Evolutionary conservation across 148 eudicot species (phyloP).

Genomic region (Cornus controversa): DNA sequence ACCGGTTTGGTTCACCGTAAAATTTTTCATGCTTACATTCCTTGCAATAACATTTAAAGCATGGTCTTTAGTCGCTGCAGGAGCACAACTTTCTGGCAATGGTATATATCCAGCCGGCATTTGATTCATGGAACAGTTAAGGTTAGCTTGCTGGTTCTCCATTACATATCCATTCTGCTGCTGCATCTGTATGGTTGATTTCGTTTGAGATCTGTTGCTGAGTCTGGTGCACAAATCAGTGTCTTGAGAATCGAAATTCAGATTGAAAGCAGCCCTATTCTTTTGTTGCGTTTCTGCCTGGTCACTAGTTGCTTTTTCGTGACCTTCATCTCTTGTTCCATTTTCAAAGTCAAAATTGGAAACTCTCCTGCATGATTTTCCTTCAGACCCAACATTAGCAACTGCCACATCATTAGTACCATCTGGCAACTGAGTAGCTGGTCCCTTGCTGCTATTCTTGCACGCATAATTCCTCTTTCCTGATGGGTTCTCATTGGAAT

Average conservation of each 20-base stretch:
- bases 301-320: slow-evolving; percentile 9
- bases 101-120: slow-evolving; percentile 12
- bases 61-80: slow-evolving; percentile 23
- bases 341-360: slow-evolving; percentile 46
- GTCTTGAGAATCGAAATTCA: slow-evolving; percentile 27
- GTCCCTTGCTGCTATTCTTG: slow-evolving; percentile 25
- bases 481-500: slow-evolving; percentile 22
- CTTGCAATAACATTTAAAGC: slow-evolving; percentile 35
- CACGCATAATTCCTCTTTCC: slow-evolving; percentile 61
- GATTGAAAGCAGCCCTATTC: slow-evolving; percentile 12
- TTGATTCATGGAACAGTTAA: slow-evolving; percentile 12
- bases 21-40: slow-evolving; percentile 23
- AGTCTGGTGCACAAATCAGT: slow-evolving; percentile 7
- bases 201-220: slow-evolving; percentile 2
- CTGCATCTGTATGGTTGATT: background rate
- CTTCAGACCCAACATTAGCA: slow-evolving; percentile 15
- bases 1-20: background rate
- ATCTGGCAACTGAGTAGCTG: slow-evolving; percentile 11
- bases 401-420: slow-evolving; percentile 10
- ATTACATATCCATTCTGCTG: slow-evolving; percentile 17
- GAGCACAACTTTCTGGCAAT: slow-evolving; percentile 10
- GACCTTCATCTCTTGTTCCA: slow-evolving; percentile 15
- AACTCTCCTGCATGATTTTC: slow-evolving; percentile 41
- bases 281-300: slow-evolving; percentile 19
- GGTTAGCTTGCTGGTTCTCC: slow-evolving; percentile 19